Base-by-base conservation (phyloP, 1,284 basidiomycete genomes). In the Cerioporus squamosus region DNA sequence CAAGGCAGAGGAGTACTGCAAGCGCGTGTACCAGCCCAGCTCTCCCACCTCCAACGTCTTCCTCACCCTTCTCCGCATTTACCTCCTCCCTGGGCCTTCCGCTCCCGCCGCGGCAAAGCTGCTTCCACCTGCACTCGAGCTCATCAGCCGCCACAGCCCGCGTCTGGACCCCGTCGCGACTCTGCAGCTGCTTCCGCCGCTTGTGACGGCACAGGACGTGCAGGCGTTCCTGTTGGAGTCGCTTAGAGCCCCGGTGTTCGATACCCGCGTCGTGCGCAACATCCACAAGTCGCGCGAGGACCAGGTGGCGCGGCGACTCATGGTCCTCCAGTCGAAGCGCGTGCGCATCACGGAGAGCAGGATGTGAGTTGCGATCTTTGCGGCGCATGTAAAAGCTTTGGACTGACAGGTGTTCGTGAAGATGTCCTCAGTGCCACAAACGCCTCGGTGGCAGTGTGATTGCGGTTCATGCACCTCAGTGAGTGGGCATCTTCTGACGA, bases 401-500 rank as follows among this genome's bases (percentile, higher is more conserved):
- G 29, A 20, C 45, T n/a, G 5, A 33, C 5, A 7, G 33, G 33
- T 36, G 33, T 23, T 17, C 5, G 42, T 40, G 45, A 38, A 54
- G 95, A 74, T 98, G 97, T 69, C 95, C 95, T 0, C 91, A 95
- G 70, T 99, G 97, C 73, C 91, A 96, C 71, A 98, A 98, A 70
- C 85, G 96, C 20, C 79, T 99, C 26, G 97, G 97, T 0, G 91
- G 90, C 66, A 96, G 93, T 60, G 95, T 97, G 39, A 95, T 99
- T 66, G 94, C 96, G 1, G 94, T 98, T 0, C 95, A 97, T 78
- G 81, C 89, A 17, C 95, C 95, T 61, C 81, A 84, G 89, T 89
- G 65, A 68, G 81, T 70, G 33, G 6, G 9, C 9, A 36, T 6
- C 31, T 8, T 12, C 2, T 29, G 3, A 3, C 22, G 22, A 9